Base-by-base conservation (phyloP, 164 flowering plant genomes). In the Buxus sempervirens region DNA sequence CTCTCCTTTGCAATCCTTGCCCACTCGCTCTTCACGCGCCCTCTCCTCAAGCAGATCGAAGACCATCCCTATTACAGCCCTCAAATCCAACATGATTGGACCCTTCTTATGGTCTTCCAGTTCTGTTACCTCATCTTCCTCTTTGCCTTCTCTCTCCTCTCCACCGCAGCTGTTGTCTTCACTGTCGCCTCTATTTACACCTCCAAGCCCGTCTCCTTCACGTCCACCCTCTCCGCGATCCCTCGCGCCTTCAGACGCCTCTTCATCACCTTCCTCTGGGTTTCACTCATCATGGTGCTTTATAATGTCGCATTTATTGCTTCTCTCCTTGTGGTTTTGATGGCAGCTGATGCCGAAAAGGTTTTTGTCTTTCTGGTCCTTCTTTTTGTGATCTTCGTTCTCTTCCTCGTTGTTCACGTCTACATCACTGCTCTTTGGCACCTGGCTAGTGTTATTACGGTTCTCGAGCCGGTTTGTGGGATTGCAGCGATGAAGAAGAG, bases 81-180 rank as follows among this genome's bases (percentile, higher is more conserved):
- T 18, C 75, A 81, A 28, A 57, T 73, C 75, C 79, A 59, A 57
- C 84, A 75, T 51, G 61, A 77, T 16, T 75, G 83, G 84, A 61
- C 83, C 54, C 73, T 77, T 26, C 87, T 94, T 57, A 67, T 88
- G 59, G 5, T 70, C 68, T 79, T 79, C 77, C 95, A 90, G 72
- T 83, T 88, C 83, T 72, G 38, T 56, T 91, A 91, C 82, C 85
- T 90, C 64, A 70, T 88, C 69, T 91, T 91, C 81, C 86, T 94
- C 74, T 91, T 91, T 72, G 83, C 88, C 54, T 91, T 91, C 85
- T 91, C 97, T n/a, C 91, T 91, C 49, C 87, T 94, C 68, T 91
- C 97, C 74, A 94, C 98, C 22, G 96, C 96, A 16, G 97, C 97
- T 15, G 93, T 86, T 32, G 97, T 94, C 66, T 91, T 91, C 88